Base-by-base conservation (phyloP, 352 stramenopile genomes). In the Blastocystis sp. region DNA sequence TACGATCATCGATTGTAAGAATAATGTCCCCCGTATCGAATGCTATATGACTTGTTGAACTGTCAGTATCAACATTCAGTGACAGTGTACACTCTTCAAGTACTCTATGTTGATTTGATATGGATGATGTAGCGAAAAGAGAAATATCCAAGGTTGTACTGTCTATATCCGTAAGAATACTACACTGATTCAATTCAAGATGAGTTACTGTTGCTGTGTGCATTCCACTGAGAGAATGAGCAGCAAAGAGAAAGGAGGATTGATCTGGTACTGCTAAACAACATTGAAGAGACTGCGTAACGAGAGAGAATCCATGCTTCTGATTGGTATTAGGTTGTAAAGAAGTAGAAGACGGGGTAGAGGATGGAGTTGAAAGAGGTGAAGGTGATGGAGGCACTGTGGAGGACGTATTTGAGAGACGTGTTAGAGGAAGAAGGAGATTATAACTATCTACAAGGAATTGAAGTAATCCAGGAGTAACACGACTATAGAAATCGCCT, bases 1-100 rank as follows among this genome's bases (percentile, higher is more conserved):
- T 33, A 9, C 30, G 48, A 48, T 84, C 73, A n/a, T 84, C 73
- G 7, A 84, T 22, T 9, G 73, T 48, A 37, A 84, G 13, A 13
- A 68, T 44, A 24, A 84, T n/a, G 27, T 84, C 73, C 9, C 59
- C 30, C 15, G 59, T 48, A 42, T 84, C 53, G n/a, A 84, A 22
- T 35, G 54, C 0, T 1, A 84, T 24, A 42, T 54, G 73, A 53
- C 30, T 51, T 17, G 73, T 30, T 57, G 73, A 68, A 9, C 3
- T 9, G 9, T 48, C 9, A 4, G 53, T 69, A 44, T 84, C 73
- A 2, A 68, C 22, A 30, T 58, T 68, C 22, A 84, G 22, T 30
- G 37, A 40, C 19, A 84, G 13, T 17, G 24, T 44, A 42, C 48
- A 84, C 15, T 84, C 73, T 19, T 84, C 30, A 5, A 84, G 42